Evolutionary conservation across 495 filamentous ascomycete genomes (phyloP), one percentile per base, ranked within the genome.

Genomic region (Neurospora intermedia): DNA sequence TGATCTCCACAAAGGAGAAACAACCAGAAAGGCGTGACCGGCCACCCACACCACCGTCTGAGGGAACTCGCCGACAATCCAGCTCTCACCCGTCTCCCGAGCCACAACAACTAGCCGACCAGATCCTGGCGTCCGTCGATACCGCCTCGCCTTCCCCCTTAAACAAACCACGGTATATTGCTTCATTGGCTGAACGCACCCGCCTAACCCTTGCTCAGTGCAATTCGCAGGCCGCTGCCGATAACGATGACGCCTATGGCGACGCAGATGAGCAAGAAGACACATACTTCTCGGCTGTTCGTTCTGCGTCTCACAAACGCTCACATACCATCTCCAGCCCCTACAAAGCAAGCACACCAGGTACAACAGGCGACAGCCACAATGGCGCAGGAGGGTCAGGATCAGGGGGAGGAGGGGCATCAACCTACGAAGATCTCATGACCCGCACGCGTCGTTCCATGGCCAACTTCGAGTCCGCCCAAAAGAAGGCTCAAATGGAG

Each of bases 401-500:
- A 73, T 3, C 3, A 38, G 69, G 40, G 48, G 46, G 13, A 38
- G 69, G n/a, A 23, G n/a, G 62, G 27, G 43, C 45, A 27, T n/a
- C 70, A 39, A 42, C 46, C 71, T 79, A 81, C 70, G 80, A 84
- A 75, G 84, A 84, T 73, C 86, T 97, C 18, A 83, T 89, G 41
- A 89, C 94, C 71, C 90, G 94, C 43, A 97, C 94, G 2, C 86
- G 92, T n/a, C 88, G 90, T 75, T 94, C 91, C 76, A 95, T 97
- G 90, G 92, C 90, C 18, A 84, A 85, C 11, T 87, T 85, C 73
- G 87, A 87, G 46, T 78, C 84, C 6, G 84, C 83, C 74, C 74
- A 82, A 69, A 82, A 87, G 76, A 84, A 85, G 77, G 85, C 88
- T 74, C 78, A 88, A 81, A 23, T 93, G 78, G 76, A 88, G 79